Percentiles rank a stretch among this genome's conserved stretches.
Conservation (phyloP, 208 protist species). For the Kentomonas sorsogonicus region DNA sequence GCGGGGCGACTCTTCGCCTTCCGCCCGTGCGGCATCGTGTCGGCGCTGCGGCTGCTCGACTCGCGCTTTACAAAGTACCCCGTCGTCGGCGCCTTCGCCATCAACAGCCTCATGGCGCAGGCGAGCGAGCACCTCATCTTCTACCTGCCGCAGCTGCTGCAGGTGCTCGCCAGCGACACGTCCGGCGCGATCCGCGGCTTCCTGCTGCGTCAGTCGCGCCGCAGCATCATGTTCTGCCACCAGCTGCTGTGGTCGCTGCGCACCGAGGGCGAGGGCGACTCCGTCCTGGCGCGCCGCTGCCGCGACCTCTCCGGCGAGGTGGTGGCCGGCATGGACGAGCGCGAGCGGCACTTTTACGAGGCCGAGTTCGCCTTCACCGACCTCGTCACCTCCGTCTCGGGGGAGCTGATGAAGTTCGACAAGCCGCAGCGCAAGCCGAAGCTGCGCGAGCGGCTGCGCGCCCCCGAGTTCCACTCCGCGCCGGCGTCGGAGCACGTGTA, state of each 20-base stretch:
- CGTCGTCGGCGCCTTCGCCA: conserved; percentile 56
- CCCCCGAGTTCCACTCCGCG: conserved; percentile 54
- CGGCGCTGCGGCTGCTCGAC: conserved; percentile 67
- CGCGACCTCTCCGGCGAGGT: conserved; percentile 26
- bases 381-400: conserved; percentile 70
- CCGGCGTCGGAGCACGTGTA: conserved; percentile 60
- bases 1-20: conserved; percentile 64
- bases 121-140: conserved; percentile 80
- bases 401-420: conserved; percentile 70
- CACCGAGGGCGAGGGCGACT: conserved; percentile 55
- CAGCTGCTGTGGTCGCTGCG: conserved; percentile 84
- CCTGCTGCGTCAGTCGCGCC: conserved; percentile 43
- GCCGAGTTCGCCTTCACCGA: conserved; percentile 77
- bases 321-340: conserved; percentile 33
- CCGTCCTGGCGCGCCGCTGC: conserved; percentile 41
- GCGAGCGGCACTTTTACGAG: conserved; percentile 48
- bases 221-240: conserved; percentile 76
- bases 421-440: conserved; percentile 72
- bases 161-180: conserved; percentile 61
- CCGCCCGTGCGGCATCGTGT: conserved; percentile 55
- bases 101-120: conserved; percentile 71
- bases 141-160: conserved; percentile 87
- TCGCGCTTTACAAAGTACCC: conserved; percentile 39
- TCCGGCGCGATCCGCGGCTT: conserved; percentile 50
- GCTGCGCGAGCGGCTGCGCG: conserved; percentile 58